Conservation (phyloP, 139 green algal genomes). For the Desmodesmus armatus region DNA sequence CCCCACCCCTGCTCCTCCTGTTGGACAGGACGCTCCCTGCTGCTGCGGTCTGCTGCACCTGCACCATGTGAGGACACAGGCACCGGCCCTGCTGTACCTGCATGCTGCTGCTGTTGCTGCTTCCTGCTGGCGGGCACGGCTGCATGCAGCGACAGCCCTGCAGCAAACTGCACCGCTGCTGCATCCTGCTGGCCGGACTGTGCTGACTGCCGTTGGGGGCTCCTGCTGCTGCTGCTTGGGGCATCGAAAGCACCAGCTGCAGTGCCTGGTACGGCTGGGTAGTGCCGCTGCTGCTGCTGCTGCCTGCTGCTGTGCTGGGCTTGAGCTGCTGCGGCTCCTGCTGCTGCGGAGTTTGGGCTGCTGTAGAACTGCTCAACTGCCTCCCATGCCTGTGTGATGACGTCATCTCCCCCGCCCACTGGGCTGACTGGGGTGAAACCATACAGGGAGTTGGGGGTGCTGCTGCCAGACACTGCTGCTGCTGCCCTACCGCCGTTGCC, state of each 20-base stretch:
- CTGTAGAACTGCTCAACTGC: neutral
- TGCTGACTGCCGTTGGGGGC: neutral
- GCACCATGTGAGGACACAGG: too few relatives aligned
- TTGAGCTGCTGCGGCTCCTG: neutral
- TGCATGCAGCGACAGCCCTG: neutral
- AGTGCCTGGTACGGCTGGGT: neutral
- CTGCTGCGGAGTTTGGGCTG: neutral
- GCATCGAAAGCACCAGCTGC: neutral
- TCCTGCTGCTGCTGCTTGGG: neutral
- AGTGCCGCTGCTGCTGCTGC: neutral
- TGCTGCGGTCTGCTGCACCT: neutral
- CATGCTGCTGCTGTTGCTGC: neutral
- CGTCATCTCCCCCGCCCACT: neutral
- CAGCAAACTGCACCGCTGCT: constrained; percentile 5
- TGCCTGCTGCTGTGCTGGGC: neutral
- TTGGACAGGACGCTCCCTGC: neutral
- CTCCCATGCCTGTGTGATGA: neutral
- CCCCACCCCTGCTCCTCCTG: neutral
- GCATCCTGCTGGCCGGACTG: neutral
- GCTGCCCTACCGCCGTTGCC: neutral
- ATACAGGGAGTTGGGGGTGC: neutral
- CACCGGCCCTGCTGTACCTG: neutral
- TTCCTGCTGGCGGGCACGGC: neutral
- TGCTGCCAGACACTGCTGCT: neutral
- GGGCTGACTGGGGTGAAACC: neutral